Evolutionary conservation across 768 basidiomycete species (phyloP).

Genomic region (Suillus placidus): DNA sequence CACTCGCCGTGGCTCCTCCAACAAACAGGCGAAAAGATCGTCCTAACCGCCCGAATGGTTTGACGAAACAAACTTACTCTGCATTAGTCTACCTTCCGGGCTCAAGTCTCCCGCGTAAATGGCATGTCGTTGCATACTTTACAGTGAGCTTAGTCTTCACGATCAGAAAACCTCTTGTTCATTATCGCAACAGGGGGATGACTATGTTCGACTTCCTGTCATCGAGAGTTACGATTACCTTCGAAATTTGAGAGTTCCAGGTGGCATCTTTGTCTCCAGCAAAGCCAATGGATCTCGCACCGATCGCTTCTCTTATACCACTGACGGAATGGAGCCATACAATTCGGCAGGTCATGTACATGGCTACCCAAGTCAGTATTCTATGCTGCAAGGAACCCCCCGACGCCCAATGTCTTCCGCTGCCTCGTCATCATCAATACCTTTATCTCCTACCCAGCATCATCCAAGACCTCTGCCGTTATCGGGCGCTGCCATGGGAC

Average conservation of each 20-base stretch:
- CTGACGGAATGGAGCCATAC: conserved; percentile 24
- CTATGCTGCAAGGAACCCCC: conserved; percentile 19
- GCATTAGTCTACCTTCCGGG: conserved; percentile 71
- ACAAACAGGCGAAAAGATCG: conserved; percentile 74
- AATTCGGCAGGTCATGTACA: conserved; percentile 9
- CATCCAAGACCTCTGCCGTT: conserved; percentile 12
- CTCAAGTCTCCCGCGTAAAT: conserved; percentile 62
- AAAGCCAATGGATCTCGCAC: conserved; percentile 46
- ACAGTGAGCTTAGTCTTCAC: conserved; percentile 47
- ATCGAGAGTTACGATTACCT: conserved; percentile 78
- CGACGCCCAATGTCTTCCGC: conserved; percentile 18
- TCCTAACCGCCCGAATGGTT: conserved; percentile 76
- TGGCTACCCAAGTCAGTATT: conserved; percentile 13
- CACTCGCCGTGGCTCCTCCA: conserved; percentile 56
- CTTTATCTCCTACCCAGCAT: conserved; percentile 17
- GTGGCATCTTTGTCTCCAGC: conserved; percentile 73
- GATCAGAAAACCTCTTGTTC: conserved; percentile 10
- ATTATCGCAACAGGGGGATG: conserved; percentile 53
- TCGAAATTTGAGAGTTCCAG: conserved; percentile 64
- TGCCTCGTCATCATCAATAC: conserved; percentile 19
- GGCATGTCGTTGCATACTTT: conserved; percentile 86
- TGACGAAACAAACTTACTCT: conserved; percentile 86
- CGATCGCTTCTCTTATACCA: conserved; percentile 22
- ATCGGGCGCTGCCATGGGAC: conserved; percentile 11
- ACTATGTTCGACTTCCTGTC: conserved; percentile 70